Conservation (phyloP, 169 alveolate genomes). For the Cryptosporidium sp. region DNA sequence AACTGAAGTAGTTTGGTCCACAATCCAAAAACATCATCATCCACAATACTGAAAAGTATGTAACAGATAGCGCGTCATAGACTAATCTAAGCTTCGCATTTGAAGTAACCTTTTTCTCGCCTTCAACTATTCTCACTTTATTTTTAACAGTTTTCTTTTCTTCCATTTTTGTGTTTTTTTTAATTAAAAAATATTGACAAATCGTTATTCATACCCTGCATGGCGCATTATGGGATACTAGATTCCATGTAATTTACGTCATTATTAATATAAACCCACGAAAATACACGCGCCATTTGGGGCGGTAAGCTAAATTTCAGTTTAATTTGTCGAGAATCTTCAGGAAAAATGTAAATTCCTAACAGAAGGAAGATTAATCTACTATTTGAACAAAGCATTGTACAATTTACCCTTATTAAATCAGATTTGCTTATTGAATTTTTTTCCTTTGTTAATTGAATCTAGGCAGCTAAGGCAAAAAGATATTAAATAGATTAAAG, state of each 20-base stretch:
- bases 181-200: neutral
- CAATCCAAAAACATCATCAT: conserved; percentile 65
- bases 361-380: neutral
- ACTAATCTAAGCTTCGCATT: conserved; percentile 41
- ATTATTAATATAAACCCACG: neutral
- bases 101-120: neutral
- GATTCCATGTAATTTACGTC: conserved; percentile 31
- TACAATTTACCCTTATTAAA: neutral
- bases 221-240: conserved; percentile 24
- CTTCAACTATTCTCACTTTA: conserved; percentile 18
- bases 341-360: neutral
- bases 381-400: neutral
- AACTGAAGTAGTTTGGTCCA: conserved; percentile 70
- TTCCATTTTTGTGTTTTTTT: conserved; percentile 3
- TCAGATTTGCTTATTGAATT: neutral
- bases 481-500: neutral
- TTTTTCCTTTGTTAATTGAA: neutral
- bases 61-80: conserved; percentile 23
- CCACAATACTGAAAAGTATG: conserved; percentile 41
- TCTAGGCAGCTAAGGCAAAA: conserved; percentile 8
- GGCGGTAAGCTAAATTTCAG: neutral
- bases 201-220: conserved; percentile 1
- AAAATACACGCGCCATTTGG: conserved; percentile 1
- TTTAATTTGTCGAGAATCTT: neutral
- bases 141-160: neutral